phyloP scores from a whole-genome alignment of 176 grass and related monocot species.

The Ampelocalamus luodianensis region DNA sequence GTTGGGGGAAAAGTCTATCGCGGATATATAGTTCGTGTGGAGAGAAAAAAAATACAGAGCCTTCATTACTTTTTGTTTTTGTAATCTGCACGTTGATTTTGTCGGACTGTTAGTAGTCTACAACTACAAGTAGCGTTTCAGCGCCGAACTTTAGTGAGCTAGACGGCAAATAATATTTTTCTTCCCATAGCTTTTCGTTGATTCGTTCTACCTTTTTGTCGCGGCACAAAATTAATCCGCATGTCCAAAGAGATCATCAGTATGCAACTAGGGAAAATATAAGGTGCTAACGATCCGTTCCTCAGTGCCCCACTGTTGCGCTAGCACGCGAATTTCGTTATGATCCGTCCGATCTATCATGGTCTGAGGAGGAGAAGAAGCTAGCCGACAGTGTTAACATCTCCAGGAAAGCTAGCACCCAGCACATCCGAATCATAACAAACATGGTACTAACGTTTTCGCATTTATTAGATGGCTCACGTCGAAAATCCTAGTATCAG shows the following conservation, averaged over 20 bases:
- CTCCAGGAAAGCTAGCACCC: no score
- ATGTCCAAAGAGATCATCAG: neutral
- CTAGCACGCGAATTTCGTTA: neutral
- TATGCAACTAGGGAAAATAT: neutral
- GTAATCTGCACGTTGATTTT: neutral
- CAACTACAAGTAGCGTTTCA: neutral
- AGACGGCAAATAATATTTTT: neutral
- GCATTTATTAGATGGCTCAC: no score
- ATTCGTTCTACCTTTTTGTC: neutral
- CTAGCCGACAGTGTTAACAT: no score
- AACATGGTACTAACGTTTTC: no score
- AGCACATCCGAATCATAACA: no score
- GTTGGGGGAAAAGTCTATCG: no score
- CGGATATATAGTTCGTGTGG: neutral
- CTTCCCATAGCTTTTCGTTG: neutral
- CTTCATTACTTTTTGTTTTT: neutral
- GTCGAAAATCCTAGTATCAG: neutral
- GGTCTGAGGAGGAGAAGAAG: no score
- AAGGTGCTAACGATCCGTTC: neutral
- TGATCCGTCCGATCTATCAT: neutral
- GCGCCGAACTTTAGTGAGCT: neutral
- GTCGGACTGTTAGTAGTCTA: neutral
- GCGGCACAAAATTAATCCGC: neutral
- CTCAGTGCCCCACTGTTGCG: neutral
- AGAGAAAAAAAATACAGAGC: neutral